Evolutionary conservation across 129 eudicot species (phyloP).

Genomic region (Scalesia atractyloides): DNA sequence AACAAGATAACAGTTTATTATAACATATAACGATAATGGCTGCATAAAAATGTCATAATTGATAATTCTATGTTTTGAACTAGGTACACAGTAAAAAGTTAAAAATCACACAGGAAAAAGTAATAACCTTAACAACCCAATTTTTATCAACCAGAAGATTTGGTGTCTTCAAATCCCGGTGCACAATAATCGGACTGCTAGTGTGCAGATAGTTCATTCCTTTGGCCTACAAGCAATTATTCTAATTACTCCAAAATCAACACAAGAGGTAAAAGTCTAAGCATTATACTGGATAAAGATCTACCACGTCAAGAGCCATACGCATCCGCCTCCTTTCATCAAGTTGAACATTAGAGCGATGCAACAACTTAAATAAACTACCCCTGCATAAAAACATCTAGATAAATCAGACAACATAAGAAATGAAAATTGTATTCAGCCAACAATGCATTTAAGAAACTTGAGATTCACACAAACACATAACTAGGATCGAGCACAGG

Average conservation of each 20-base stretch:
- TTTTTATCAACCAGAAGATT: conserved; percentile 98
- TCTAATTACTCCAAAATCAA: not conserved
- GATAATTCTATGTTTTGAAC: not conserved
- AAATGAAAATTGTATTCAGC: not conserved
- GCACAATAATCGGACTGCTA: conserved; percentile 88
- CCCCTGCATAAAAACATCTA: conserved; percentile 56
- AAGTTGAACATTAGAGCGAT: conserved; percentile 75
- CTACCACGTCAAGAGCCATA: conserved; percentile 97
- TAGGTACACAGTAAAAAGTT: not conserved
- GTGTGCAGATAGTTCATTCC: conserved; percentile 99
- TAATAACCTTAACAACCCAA: conserved; percentile 92
- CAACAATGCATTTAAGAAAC: not conserved
- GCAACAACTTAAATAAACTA: conserved; percentile 75
- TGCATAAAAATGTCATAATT: not conserved
- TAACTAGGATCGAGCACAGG: not conserved
- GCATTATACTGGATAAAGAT: conserved; percentile 10
- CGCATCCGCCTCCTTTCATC: conserved; percentile 81
- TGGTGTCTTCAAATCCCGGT: conserved; percentile 92
- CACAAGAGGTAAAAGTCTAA: not conserved
- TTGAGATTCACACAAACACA: conserved; percentile 3
- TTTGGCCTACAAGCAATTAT: conserved; percentile 64
- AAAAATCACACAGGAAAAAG: not conserved
- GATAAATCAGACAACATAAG: conserved; percentile 9
- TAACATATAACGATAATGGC: not conserved
- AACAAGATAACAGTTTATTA: conserved; percentile 10